Evolutionary conservation across 2,329 filamentous ascomycete genomes (phyloP).

Genomic region (Fonsecaea pugnacius): DNA sequence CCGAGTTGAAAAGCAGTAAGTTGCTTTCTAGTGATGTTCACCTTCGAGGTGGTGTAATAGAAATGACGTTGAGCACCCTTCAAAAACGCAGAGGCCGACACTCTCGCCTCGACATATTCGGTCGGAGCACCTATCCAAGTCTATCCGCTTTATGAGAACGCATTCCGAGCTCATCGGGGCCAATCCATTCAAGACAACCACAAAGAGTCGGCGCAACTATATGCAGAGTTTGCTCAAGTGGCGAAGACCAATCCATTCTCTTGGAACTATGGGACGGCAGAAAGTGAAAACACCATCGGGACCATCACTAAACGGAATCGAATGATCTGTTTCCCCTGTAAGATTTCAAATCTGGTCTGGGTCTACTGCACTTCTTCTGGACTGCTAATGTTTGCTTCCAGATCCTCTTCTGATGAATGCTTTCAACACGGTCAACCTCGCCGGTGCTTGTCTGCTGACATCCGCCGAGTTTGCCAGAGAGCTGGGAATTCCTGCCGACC

Average conservation of each 20-base stretch:
- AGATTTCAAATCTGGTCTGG: constrained; percentile 34
- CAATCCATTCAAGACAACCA: constrained; percentile 62
- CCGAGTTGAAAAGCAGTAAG: constrained; percentile 50
- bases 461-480: constrained; percentile 58
- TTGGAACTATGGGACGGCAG: constrained; percentile 60
- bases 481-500: constrained; percentile 58
- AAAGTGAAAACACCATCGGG: constrained; percentile 56
- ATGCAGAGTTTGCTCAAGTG: constrained; percentile 63
- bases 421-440: constrained; percentile 70
- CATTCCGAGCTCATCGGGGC: constrained; percentile 59
- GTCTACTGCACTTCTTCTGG: not conserved
- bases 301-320: constrained; percentile 61
- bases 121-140: constrained; percentile 68
- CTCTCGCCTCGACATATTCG: constrained; percentile 50
- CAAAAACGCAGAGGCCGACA: constrained; percentile 54
- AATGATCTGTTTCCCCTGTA: constrained; percentile 72
- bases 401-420: constrained; percentile 72
- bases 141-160: constrained; percentile 70
- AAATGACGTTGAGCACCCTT: not conserved
- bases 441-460: constrained; percentile 64
- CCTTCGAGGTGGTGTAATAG: not conserved
- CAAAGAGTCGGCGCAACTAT: constrained; percentile 62
- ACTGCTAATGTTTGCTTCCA: constrained; percentile 38
- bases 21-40: not conserved
- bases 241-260: constrained; percentile 58